Percentiles rank a stretch among this genome's conserved stretches.
These are phyloP conservation scores for Beta macrorhiza DNA, from an alignment of 179 eudicot species.

Conservation along the genomic window DNA sequence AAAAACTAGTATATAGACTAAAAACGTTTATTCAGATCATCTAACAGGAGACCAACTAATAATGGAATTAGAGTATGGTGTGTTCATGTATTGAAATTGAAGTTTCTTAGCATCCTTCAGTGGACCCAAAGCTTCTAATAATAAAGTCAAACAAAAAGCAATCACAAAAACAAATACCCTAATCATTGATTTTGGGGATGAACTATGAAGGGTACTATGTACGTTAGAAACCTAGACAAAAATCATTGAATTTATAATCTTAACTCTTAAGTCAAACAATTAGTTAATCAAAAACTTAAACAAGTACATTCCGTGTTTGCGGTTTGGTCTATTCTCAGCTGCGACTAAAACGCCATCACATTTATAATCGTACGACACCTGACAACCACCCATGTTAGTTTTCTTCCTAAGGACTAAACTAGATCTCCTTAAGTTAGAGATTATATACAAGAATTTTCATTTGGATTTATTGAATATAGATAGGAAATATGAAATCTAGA, in stretches of 20 bases:
- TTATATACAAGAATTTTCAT: too few species aligned
- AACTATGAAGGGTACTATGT: neutral
- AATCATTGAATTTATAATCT: conserved; percentile 16
- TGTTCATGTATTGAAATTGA: too few species aligned
- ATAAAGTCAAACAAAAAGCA: neutral
- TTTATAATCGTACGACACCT: neutral
- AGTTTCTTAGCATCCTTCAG: conserved; percentile 11
- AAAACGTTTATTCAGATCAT: too few species aligned
- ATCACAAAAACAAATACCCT: neutral
- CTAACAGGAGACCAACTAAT: too few species aligned
- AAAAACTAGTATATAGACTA: too few species aligned
- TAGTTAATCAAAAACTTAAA: conserved; percentile 1
- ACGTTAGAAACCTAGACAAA: neutral
- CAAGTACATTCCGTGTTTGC: conserved; percentile 27
- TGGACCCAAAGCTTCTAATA: conserved; percentile 18
- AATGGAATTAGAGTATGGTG: too few species aligned
- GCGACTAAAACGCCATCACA: neutral
- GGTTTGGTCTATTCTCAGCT: neutral
- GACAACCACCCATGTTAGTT: neutral
- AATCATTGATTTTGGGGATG: neutral
- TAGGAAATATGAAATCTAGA: too few species aligned
- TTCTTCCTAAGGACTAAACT: neutral
- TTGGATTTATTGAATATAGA: too few species aligned
- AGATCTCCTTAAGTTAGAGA: too few species aligned
- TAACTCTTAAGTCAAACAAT: conserved; percentile 5